Conservation (phyloP, 2,329 filamentous ascomycete species). For the Fusarium sp. region DNA sequence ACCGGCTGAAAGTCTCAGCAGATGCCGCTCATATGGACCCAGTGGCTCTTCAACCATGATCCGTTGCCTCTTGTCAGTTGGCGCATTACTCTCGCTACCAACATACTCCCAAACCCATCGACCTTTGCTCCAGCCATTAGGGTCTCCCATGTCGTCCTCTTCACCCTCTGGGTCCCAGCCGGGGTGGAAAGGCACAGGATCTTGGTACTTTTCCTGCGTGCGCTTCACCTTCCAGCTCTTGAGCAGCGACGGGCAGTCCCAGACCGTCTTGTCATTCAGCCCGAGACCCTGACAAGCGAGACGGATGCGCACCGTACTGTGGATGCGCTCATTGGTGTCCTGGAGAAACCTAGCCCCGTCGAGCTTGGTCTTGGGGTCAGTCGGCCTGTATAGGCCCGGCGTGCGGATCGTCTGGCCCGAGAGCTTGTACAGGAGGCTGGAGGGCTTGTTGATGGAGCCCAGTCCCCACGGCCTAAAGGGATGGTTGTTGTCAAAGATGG, state of each 20-base stretch:
- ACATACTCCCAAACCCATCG: conserved; percentile 68
- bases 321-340: conserved; percentile 67
- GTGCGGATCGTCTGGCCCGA: conserved; percentile 57
- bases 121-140: conserved; percentile 43
- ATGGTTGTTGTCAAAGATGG: conserved; percentile 60
- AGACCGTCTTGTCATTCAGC: conserved; percentile 60
- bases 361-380: conserved; percentile 55
- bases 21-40: conserved; percentile 63
- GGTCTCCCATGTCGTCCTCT: conserved; percentile 37
- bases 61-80: conserved; percentile 52
- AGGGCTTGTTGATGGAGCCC: conserved; percentile 56
- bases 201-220: conserved; percentile 46
- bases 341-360: conserved; percentile 55
- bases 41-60: conserved; percentile 65
- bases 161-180: conserved; percentile 47
- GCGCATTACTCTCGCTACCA: conserved; percentile 57
- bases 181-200: conserved; percentile 51
- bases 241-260: conserved; percentile 59
- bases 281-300: conserved; percentile 63
- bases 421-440: conserved; percentile 57
- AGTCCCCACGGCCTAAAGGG: conserved; percentile 63
- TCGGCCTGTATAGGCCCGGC: conserved; percentile 61
- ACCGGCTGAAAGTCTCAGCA: conserved; percentile 59
- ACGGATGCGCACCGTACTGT: conserved; percentile 66
- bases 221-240: conserved; percentile 58